A percentile compares a stretch with the other conserved stretches of the same genome.
Conservation (phyloP, 148 eudicot species). For the Fallopia convolvulus region DNA sequence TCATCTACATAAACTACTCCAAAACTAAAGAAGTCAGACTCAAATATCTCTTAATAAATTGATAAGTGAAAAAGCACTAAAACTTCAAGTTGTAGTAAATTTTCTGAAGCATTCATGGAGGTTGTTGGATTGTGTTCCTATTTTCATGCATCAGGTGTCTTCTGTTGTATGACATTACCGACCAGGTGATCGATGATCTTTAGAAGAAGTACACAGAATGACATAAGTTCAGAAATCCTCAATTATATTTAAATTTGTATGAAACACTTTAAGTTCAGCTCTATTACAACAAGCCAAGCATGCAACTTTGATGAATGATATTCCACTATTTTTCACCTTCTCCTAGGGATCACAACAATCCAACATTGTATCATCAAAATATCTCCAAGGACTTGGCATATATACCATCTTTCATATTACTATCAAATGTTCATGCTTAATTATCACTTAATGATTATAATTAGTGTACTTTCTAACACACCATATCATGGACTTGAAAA, state of each 20-base stretch:
- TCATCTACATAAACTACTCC: too few species aligned
- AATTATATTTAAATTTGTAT: constrained; percentile 51
- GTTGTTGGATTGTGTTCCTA: too few species aligned
- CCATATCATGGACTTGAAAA: too few species aligned
- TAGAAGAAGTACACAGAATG: constrained; percentile 53
- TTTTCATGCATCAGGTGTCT: constrained; percentile 64
- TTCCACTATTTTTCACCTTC: constrained; percentile 72
- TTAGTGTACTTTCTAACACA: too few species aligned
- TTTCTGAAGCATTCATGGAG: too few species aligned
- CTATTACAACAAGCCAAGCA: constrained; percentile 88
- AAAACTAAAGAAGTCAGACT: too few species aligned
- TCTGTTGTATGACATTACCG: constrained; percentile 71
- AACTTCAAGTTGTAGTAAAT: too few species aligned
- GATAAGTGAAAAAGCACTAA: too few species aligned
- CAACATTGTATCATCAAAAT: constrained; percentile 94
- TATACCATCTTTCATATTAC: not conserved
- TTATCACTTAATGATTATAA: too few species aligned
- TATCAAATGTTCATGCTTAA: not conserved
- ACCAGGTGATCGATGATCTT: constrained; percentile 67
- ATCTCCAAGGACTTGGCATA: constrained; percentile 82
- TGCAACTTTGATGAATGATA: constrained; percentile 72
- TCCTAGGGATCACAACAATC: constrained; percentile 91
- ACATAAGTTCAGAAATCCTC: constrained; percentile 66
- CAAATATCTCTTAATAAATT: too few species aligned
- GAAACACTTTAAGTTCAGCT: constrained; percentile 68